Base-by-base conservation (phyloP, 208 protist genomes). In the Trypanosoma mega region DNA sequence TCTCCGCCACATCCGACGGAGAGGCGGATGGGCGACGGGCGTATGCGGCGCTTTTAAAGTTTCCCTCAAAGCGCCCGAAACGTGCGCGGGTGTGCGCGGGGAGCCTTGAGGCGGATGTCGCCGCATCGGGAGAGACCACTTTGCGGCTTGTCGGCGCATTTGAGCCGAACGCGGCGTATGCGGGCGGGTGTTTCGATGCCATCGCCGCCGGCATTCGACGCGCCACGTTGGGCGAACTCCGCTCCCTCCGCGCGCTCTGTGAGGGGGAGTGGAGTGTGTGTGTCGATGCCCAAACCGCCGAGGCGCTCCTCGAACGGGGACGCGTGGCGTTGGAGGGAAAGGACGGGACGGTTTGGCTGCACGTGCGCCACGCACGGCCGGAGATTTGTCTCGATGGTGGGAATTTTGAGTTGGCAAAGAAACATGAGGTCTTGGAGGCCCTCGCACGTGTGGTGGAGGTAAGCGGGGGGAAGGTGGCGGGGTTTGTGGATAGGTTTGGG, bases 401-500 rank as follows among this genome's bases (percentile, higher is more conserved):
- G 31, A 76, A 65, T 39, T 62, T 71, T 34, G 20, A 9, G 41
- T 47, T 58, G 16, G 69, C 39, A 53, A 76, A 65, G 43, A 71
- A 77, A 56, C 47, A 67, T 14, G 68, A 84, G 23, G 64, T 79
- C 33, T 31, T 84, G 9, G 23, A 51, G 44, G 72, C 67, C 12
- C 65, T 84, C 55, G 50, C 68, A 5, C 50, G 34, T 9, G 23
- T 74, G 2, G 68, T 84, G 69, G 37, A 31, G 27, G 12, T 31
- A 12, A 78, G 52, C 11, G 60, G 54, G 23, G 73, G 57, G 20
- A 73, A 52, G 37, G 45, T 54, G 21, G 77, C 59, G 23, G 77
- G 73, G 20, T 67, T 75, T 45, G 34, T 61, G 29, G 77, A 84
- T 51, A 44, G 30, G 1, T 84, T 74, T 48, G 77, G 77, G n/a